Conservation (phyloP, 2,329 filamentous ascomycete species). For the Claviceps quebecensis region DNA sequence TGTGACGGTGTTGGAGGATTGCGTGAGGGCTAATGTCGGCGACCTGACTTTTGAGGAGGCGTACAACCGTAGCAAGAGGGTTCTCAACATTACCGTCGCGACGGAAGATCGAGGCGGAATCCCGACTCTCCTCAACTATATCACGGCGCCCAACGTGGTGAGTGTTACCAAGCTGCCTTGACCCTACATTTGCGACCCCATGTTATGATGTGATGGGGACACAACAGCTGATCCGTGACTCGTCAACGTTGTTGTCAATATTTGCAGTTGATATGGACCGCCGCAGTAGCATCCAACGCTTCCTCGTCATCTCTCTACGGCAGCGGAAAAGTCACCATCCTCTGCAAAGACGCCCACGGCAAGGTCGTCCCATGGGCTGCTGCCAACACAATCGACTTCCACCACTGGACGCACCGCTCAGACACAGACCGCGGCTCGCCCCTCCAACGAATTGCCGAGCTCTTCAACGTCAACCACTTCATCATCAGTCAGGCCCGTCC, state of each 20-base stretch:
- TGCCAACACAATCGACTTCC: conserved; percentile 45
- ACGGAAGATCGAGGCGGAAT: conserved; percentile 61
- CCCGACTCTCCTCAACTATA: conserved; percentile 77
- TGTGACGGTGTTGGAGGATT: conserved; percentile 66
- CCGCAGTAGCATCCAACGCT: conserved; percentile 62
- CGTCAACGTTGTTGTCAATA: not conserved
- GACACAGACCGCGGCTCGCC: conserved; percentile 52
- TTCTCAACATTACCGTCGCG: conserved; percentile 84
- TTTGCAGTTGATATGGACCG: conserved; percentile 60
- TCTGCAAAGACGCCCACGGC: conserved; percentile 65
- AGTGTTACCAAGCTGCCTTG: conserved; percentile 20
- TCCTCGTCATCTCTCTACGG: conserved; percentile 51
- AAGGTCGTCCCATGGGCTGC: conserved; percentile 62
- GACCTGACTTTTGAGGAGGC: conserved; percentile 90
- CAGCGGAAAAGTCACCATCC: conserved; percentile 47
- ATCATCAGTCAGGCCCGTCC: conserved; percentile 86
- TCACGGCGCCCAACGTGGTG: conserved; percentile 87
- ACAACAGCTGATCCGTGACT: not conserved
- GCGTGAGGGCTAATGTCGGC: conserved; percentile 71
- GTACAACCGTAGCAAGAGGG: conserved; percentile 68
- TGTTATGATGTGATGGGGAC: not conserved
- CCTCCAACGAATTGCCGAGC: conserved; percentile 59
- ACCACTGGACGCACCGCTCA: conserved; percentile 52
- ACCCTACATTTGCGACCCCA: not conserved
- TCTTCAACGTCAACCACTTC: conserved; percentile 92